Evolutionary conservation across 129 eudicot genomes (phyloP), one percentile per base, ranked within the genome.

Genomic region (Tagetes erecta): DNA sequence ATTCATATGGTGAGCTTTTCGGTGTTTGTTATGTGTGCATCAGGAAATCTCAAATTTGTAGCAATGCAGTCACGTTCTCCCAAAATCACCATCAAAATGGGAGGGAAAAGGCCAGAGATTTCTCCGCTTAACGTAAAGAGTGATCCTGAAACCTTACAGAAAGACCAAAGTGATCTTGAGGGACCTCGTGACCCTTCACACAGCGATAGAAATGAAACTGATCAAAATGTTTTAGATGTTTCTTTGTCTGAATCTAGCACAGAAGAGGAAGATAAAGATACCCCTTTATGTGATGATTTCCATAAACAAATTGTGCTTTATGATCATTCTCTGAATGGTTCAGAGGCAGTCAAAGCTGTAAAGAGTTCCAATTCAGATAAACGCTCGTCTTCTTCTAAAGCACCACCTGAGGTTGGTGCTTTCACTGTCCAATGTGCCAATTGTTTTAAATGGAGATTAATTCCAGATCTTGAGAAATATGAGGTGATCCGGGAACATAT

Each of bases 361-460:
- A 69, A 72, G n/a, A 82, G 72, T 60, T 83, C 83, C 6, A 36
- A 50, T 33, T 37, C 60, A 31, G 47, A 60, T 59, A 79, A 55
- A 64, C 49, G 80, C 37, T 64, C 53, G 52, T 11, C 67, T 44
- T 13, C 58, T 8, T 77, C 69, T 13, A 81, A 42, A 78, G 20
- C 63, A 41, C 77, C 83, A 44, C 98, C 97, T 31, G 80, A 88
- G 31, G 87, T 94, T 0, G 96, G 94, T 47, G 91, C 97, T 7
- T 94, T 90, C 55, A 88, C 97, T 0, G 96, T 88, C 46, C 99
- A 94, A 45, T 94, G 99, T 73, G 89, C 97, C 13, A 76, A 75
- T 56, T 94, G 99, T 64, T 87, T 85, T 41, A 87, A 94, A 62
- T 94, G 99, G 99, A 87, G 99, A 80, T 75, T 94, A 14, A 88